Evolutionary conservation across 2,329 filamentous ascomycete species (phyloP), one percentile per base, ranked within the genome.

Genomic region (Cercospora sp.): DNA sequence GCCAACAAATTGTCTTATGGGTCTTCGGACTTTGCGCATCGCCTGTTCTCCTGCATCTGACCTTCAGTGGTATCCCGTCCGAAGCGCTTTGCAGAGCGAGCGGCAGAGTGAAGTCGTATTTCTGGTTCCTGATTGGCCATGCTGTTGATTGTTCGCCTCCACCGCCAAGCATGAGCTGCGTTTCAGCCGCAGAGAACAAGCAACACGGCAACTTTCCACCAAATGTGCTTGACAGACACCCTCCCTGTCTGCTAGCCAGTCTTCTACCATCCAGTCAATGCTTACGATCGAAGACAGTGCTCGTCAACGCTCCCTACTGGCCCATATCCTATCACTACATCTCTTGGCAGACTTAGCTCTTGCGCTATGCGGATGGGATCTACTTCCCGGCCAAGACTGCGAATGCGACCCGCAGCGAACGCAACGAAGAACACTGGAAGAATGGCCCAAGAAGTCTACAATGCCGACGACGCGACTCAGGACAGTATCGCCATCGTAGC

Each of bases 341-440:
- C 60, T 31, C 60, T 62, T 62, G 60, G 60, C 60, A 45, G 45
- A 62, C 59, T 67, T 64, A 42, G 28, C 61, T 61, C 45, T 57
- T 67, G 45, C 66, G 57, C 57, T 57, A 67, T 64, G 55, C 26
- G 58, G 61, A 60, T 55, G 60, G 45, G 66, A 67, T 67, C 42
- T 26, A 61, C 66, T 48, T 42, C 57, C 55, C 60, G 31, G 57
- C 66, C 66, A 67, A 64, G 66, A 58, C 31, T 53, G 26, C 23
- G 10, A 20, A 30, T 42, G 18, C 58, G 13, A n/a, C 39, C 20
- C 26, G 36, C 60, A 62, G 39, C 60, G 39, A 36, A 13, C 20
- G 16, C 36, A 65, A 66, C 58, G 64, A 57, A 57, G 64, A 62
- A 48, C 30, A 60, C 36, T 60, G 65, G 61, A 45, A 67, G 30